Evolutionary conservation across 768 basidiomycete genomes (phyloP).

Genomic region (Tulasnella sp.): DNA sequence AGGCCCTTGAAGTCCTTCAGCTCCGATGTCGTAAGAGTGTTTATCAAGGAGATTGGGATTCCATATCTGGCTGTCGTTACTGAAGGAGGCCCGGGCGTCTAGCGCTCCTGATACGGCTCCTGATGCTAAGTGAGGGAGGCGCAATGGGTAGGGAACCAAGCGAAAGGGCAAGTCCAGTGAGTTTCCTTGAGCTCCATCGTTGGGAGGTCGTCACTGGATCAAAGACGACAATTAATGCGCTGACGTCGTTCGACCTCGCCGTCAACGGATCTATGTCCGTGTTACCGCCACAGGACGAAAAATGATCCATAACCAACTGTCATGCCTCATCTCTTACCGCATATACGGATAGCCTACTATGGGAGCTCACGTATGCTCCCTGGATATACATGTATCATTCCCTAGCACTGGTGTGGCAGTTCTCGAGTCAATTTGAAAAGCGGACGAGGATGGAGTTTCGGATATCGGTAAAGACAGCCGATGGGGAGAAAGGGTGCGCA

Average conservation of each 20-base stretch:
- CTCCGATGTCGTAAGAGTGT: slow-evolving; percentile 65
- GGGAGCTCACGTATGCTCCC: too few relatives aligned
- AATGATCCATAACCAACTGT: too few relatives aligned
- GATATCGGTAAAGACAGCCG: too few relatives aligned
- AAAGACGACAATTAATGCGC: neutral
- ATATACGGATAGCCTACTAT: too few relatives aligned
- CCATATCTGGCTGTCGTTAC: slow-evolving; percentile 89
- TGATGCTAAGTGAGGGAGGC: too few relatives aligned
- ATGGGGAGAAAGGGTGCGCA: too few relatives aligned
- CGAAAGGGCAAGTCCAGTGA: slow-evolving; percentile 83
- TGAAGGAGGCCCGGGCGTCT: slow-evolving; percentile 93
- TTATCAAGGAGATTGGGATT: slow-evolving; percentile 90
- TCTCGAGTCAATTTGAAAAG: too few relatives aligned
- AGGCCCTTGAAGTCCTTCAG: slow-evolving; percentile 51
- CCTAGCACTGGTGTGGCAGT: too few relatives aligned
- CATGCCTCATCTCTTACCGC: too few relatives aligned
- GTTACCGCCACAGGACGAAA: too few relatives aligned
- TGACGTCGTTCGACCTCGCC: neutral
- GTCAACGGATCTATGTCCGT: neutral
- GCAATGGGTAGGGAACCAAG: slow-evolving; percentile 66
- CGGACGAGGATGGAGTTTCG: too few relatives aligned
- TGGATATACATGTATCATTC: too few relatives aligned
- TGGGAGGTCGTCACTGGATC: neutral
- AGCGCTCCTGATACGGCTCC: slow-evolving; percentile 91
- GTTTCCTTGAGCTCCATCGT: slow-evolving; percentile 74